These are phyloP conservation scores for Jamesozyma spencerorum DNA, from an alignment of 805 yeast genomes.

Conservation along the genomic window DNA sequence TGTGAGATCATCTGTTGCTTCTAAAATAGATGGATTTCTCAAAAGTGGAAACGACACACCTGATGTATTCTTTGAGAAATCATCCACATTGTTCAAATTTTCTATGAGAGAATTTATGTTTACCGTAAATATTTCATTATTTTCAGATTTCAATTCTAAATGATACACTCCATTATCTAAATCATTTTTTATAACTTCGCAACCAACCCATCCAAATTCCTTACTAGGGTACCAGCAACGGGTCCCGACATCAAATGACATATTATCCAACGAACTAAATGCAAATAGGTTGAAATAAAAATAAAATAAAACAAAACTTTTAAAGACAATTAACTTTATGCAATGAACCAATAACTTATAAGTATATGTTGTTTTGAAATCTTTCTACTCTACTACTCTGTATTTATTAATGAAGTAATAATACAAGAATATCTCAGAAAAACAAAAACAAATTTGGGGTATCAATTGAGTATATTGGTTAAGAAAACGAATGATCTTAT, in stretches of 20 bases:
- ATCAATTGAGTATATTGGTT: too few relatives aligned
- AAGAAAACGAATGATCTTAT: too few relatives aligned
- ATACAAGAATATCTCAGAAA: too few relatives aligned
- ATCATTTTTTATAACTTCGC: slow-evolving; percentile 43
- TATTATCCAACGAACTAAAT: slow-evolving; percentile 4
- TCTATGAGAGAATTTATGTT: slow-evolving; percentile 19
- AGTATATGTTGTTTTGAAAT: too few relatives aligned
- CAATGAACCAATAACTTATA: too few relatives aligned
- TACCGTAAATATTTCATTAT: slow-evolving; percentile 39
- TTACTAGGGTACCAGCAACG: slow-evolving; percentile 75
- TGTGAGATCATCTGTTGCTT: slow-evolving; percentile 90
- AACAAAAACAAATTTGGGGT: too few relatives aligned
- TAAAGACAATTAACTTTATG: too few relatives aligned
- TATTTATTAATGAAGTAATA: too few relatives aligned
- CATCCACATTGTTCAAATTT: slow-evolving; percentile 29
- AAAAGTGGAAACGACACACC: slow-evolving; percentile 25
- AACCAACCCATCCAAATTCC: slow-evolving; percentile 64
- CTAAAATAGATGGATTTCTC: slow-evolving; percentile 85
- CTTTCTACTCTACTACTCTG: too few relatives aligned
- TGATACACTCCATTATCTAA: slow-evolving; percentile 36
- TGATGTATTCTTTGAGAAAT: slow-evolving; percentile 12
- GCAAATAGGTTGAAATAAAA: too few relatives aligned
- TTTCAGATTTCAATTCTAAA: slow-evolving; percentile 46
- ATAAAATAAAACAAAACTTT: neutral
- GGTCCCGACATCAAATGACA: slow-evolving; percentile 46